These are phyloP conservation scores for Pyrenochaeta sp. DNA, from an alignment of 2,329 filamentous ascomycete genomes.

Conservation along the genomic window DNA sequence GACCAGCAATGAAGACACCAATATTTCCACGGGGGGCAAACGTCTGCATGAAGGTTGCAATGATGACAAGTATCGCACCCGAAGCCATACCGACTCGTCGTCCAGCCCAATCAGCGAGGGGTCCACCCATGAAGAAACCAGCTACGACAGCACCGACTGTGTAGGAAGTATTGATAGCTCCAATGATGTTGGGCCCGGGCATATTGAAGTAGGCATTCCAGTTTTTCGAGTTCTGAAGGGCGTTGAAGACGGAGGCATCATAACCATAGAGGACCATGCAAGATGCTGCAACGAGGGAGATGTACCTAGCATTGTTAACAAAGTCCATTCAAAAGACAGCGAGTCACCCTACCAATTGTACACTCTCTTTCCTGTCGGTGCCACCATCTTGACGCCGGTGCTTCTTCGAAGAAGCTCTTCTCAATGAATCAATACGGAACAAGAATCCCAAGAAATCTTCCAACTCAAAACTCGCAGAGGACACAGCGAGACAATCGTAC, in stretches of 20 bases:
- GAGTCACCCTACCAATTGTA: slow-evolving; percentile 58
- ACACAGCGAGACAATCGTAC: slow-evolving; percentile 26
- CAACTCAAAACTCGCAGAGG: slow-evolving; percentile 22
- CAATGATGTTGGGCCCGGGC: slow-evolving; percentile 57
- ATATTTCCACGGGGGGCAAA: slow-evolving; percentile 67
- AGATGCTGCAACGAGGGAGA: slow-evolving; percentile 73
- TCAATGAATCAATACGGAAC: neutral
- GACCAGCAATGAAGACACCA: slow-evolving; percentile 72
- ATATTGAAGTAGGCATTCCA: slow-evolving; percentile 71
- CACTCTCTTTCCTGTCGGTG: slow-evolving; percentile 42
- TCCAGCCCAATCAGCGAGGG: slow-evolving; percentile 68
- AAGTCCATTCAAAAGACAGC: neutral
- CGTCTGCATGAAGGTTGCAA: slow-evolving; percentile 74
- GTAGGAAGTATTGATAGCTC: slow-evolving; percentile 72
- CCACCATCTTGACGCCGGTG: slow-evolving; percentile 44
- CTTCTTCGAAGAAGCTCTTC: neutral
- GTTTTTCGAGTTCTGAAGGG: slow-evolving; percentile 71
- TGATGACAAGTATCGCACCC: slow-evolving; percentile 71
- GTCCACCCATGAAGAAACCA: slow-evolving; percentile 74
- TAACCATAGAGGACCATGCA: slow-evolving; percentile 81
- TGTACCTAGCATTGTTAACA: slow-evolving; percentile 61
- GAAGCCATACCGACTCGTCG: slow-evolving; percentile 71
- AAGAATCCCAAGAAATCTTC: slow-evolving; percentile 4
- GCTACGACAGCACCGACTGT: slow-evolving; percentile 75
- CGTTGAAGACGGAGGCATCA: slow-evolving; percentile 78